Evolutionary conservation across 176 grass and related monocot genomes (phyloP).

Genomic region (Coix lacrymajobi): DNA sequence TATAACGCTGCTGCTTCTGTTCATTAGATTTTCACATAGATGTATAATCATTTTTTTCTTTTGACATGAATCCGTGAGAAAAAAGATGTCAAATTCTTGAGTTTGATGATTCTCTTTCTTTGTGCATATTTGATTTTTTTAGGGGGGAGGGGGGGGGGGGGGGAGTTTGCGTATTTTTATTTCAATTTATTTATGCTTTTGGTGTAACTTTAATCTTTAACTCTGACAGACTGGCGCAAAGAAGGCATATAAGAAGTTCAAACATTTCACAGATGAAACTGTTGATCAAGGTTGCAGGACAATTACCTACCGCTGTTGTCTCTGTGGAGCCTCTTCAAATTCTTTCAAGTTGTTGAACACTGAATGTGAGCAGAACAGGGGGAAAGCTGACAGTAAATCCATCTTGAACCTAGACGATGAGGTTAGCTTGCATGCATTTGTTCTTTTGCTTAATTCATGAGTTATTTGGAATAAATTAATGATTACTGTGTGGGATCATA

Average conservation of each 20-base stretch:
- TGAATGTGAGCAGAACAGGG: conserved; percentile 34
- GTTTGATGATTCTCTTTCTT: neutral
- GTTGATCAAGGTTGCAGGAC: conserved; percentile 46
- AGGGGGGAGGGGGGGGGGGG: too few species aligned
- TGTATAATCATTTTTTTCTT: neutral
- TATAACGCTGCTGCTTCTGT: neutral
- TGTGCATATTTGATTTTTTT: neutral
- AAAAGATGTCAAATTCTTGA: neutral
- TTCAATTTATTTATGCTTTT: neutral
- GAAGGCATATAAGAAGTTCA: conserved; percentile 63
- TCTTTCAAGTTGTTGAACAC: conserved; percentile 52
- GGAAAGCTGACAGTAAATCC: conserved; percentile 39
- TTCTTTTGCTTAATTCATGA: conserved; percentile 17
- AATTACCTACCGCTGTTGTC: conserved; percentile 55
- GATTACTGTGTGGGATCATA: conserved; percentile 6
- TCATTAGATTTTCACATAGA: neutral
- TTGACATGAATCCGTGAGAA: neutral
- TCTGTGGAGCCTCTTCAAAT: conserved; percentile 56
- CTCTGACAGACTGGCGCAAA: conserved; percentile 62
- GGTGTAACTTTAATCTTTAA: conserved; percentile 4
- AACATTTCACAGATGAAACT: conserved; percentile 41
- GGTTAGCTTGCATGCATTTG: conserved; percentile 35
- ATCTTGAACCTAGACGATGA: conserved; percentile 35
- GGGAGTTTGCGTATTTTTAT: neutral
- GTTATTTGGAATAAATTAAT: neutral